phyloP scores from a whole-genome alignment of 495 filamentous ascomycete genomes.

The Penicillium coprophilum region DNA sequence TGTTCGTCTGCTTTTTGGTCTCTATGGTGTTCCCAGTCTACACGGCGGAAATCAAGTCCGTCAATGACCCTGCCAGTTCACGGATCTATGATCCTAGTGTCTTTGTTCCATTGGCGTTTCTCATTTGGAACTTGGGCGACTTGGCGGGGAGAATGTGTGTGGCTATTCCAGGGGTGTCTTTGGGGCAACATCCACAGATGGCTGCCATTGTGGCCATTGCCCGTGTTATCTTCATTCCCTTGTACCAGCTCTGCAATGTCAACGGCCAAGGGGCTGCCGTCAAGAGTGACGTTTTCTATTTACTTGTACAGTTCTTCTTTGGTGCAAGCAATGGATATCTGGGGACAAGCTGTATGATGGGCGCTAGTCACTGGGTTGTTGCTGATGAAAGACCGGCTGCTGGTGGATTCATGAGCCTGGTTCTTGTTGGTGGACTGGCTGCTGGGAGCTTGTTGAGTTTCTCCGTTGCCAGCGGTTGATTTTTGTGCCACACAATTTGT shows the following conservation, averaged over 20 bases:
- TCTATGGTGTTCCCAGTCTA: constrained; percentile 96
- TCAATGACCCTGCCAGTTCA: constrained; percentile 50
- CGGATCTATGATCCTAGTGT: constrained; percentile 66
- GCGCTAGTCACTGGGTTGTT: constrained; percentile 72
- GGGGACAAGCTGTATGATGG: constrained; percentile 86
- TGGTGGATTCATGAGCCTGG: constrained; percentile 91
- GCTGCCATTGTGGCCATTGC: constrained; percentile 64
- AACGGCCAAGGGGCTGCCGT: constrained; percentile 65
- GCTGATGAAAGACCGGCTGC: constrained; percentile 80
- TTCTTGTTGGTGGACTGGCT: constrained; percentile 78
- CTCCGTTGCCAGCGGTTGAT: constrained; percentile 47
- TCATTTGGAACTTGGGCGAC: constrained; percentile 94
- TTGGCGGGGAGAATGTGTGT: constrained; percentile 72
- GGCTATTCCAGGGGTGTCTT: constrained; percentile 57
- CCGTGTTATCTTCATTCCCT: constrained; percentile 70
- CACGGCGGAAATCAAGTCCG: constrained; percentile 76
- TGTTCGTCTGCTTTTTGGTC: constrained; percentile 75
- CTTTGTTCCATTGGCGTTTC: constrained; percentile 88
- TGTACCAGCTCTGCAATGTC: constrained; percentile 89
- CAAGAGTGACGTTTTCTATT: constrained; percentile 81
- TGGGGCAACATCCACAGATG: constrained; percentile 58
- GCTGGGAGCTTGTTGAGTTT: constrained; percentile 90
- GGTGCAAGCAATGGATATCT: constrained; percentile 85
- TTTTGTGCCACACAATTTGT: neutral
- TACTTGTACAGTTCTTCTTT: constrained; percentile 80